Percentiles rank a stretch among this genome's conserved stretches.
Evolutionary conservation across 2,329 filamentous ascomycete genomes (phyloP).

Genomic region (Paraphaeosphaeria sporulosa): DNA sequence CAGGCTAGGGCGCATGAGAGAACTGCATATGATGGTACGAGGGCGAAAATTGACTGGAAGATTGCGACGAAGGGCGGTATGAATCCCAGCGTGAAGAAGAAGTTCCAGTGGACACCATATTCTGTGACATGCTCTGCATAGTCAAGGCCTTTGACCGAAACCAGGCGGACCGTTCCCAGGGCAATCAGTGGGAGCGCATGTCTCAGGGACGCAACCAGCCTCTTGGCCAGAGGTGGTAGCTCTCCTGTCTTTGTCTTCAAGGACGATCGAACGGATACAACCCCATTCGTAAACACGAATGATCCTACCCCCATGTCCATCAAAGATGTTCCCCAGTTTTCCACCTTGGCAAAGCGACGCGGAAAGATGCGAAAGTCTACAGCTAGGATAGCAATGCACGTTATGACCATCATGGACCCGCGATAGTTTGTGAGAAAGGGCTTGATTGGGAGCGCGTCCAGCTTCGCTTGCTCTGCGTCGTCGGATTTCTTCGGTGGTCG

Average conservation of each 20-base stretch:
- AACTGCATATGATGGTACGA: slow-evolving; percentile 78
- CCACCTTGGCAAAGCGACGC: slow-evolving; percentile 93
- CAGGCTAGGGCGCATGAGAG: slow-evolving; percentile 74
- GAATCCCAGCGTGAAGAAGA: slow-evolving; percentile 94
- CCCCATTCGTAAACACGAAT: slow-evolving; percentile 92
- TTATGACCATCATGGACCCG: slow-evolving; percentile 88
- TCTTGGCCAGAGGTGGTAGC: slow-evolving; percentile 58
- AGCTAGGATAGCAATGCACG: slow-evolving; percentile 90
- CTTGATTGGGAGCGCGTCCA: slow-evolving; percentile 75
- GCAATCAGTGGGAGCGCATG: slow-evolving; percentile 84
- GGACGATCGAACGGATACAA: slow-evolving; percentile 85
- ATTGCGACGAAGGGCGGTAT: slow-evolving; percentile 88
- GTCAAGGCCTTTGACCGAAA: slow-evolving; percentile 91
- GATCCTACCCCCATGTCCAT: slow-evolving; percentile 98
- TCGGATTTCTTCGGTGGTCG: slow-evolving; percentile 33
- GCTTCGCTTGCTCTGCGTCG: slow-evolving; percentile 25
- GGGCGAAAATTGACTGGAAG: slow-evolving; percentile 74
- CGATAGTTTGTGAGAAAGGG: slow-evolving; percentile 93
- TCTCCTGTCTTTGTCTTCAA: slow-evolving; percentile 71
- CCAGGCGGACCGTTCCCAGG: slow-evolving; percentile 80
- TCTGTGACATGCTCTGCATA: slow-evolving; percentile 98
- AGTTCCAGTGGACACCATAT: slow-evolving; percentile 99
- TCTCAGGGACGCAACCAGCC: slow-evolving; percentile 72
- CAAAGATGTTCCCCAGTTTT: slow-evolving; percentile 99
- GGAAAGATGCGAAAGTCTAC: slow-evolving; percentile 96